These are phyloP conservation scores for Pyrenochaeta sp. DNA, from an alignment of 2,329 filamentous ascomycete genomes.

Conservation along the genomic window DNA sequence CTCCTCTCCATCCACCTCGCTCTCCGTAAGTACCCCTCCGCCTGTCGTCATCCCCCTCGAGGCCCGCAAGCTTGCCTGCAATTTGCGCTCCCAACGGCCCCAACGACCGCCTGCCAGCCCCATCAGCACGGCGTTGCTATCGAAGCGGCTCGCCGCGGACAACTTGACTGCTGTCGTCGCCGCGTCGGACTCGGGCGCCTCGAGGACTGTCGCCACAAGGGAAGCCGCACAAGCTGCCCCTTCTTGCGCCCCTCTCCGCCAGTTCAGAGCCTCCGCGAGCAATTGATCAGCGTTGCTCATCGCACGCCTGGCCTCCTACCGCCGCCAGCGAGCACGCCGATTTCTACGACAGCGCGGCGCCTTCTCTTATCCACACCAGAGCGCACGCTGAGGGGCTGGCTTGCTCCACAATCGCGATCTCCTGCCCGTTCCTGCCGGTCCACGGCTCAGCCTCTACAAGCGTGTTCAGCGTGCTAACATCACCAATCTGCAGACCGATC, in stretches of 20 bases:
- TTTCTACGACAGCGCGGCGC: conserved; percentile 3
- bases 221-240: conserved; percentile 35
- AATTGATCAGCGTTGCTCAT: conserved; percentile 19
- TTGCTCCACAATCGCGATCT: conserved; percentile 20
- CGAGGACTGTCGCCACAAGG: conserved; percentile 22
- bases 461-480: conserved; percentile 35
- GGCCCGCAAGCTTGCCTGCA: conserved; percentile 30
- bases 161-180: conserved; percentile 13
- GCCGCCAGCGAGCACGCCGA: conserved; percentile 1
- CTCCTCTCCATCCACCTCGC: conserved; percentile 18
- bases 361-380: conserved; percentile 13
- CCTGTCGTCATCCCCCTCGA: conserved; percentile 36
- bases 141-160: conserved; percentile 14
- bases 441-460: conserved; percentile 8
- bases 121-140: conserved; percentile 24
- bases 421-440: too few relatives aligned
- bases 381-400: conserved; percentile 29
- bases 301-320: conserved; percentile 1
- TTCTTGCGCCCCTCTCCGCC: conserved; percentile 35
- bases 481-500: conserved; percentile 30
- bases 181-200: conserved; percentile 15
- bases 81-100: conserved; percentile 35
- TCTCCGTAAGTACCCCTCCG: conserved; percentile 41
- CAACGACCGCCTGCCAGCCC: conserved; percentile 25
- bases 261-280: conserved; percentile 27